Base-by-base conservation (phyloP, 176 grass and related monocot genomes). In the maize (Zea mays) region DNA sequence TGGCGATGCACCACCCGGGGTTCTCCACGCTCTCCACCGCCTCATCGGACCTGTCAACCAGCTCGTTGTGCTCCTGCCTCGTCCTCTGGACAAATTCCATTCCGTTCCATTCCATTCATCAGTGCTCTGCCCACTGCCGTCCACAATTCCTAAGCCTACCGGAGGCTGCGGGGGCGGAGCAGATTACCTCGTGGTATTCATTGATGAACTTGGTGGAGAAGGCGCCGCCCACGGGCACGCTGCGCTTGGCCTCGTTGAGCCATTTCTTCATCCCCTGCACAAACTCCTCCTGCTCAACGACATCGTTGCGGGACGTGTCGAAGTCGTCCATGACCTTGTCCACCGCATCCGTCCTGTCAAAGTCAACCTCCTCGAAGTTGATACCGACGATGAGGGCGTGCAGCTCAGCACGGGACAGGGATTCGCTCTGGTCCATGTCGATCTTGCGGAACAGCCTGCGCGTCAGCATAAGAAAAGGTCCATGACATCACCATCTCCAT, bases 241-340 rank as follows among this genome's bases (percentile, higher is more conserved):
- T 70, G 27, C 48, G 56, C 76, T 82, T 86, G 21, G 90, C 87
- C 42, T 87, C 89, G 0, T 81, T 44, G 38, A 99, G 88, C 96
- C 96, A 99, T 65, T 62, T 87, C 67, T 55, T 83, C 62, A 95
- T 92, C 19, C 92, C 96, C 14, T 6, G 19, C 60, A 88, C 41
- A 56, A 99, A 99, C 79, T 99, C 96, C 1, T 36, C 46, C 58
- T 93, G 79, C 69, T 93, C 91, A 5, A 93, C 85, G 0, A 4
- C 4, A 0, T 80, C 62, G 33, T 93, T 90, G 15, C 69, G 9
- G 40, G 88, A 90, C 50, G 88, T 90, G 71, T 93, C 91, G 0
- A 93, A 93, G 73, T 93, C 91, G 2, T 41, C 58, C 91, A 93
- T 93, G 62, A 93, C 65, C 81, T 93, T 79, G 8, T 83, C 6